Evolutionary conservation across 805 yeast genomes (phyloP).

Genomic region (Myxozyma vanderwaltii): DNA sequence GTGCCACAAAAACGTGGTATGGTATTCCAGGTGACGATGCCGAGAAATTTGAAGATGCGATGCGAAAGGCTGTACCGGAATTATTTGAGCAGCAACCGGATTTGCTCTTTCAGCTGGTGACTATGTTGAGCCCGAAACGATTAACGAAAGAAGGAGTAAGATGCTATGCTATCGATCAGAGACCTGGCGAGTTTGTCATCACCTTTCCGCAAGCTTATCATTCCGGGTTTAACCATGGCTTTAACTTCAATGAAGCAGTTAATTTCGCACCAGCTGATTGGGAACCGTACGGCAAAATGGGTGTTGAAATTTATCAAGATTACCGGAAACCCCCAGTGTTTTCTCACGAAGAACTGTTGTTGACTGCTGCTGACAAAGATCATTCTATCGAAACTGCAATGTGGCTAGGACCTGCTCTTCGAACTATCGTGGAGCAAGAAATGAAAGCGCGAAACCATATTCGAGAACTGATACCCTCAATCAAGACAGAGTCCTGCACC

Average conservation of each 20-base stretch:
- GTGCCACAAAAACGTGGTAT: conserved; percentile 91
- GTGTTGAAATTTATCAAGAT: conserved; percentile 39
- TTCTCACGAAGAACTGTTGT: conserved; percentile 43
- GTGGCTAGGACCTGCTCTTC: conserved; percentile 36
- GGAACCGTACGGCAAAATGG: conserved; percentile 42
- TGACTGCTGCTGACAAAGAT: conserved; percentile 32
- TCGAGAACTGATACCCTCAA: conserved; percentile 11
- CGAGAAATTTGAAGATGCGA: conserved; percentile 62
- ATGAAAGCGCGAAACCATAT: conserved; percentile 15
- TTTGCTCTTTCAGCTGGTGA: conserved; percentile 79
- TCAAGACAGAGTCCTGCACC: neutral
- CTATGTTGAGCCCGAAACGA: conserved; percentile 72
- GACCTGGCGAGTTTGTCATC: conserved; percentile 77
- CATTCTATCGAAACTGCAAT: conserved; percentile 32
- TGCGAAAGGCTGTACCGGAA: conserved; percentile 73
- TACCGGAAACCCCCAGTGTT: conserved; percentile 42
- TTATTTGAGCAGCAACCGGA: conserved; percentile 83
- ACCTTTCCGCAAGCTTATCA: conserved; percentile 91
- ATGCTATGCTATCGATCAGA: conserved; percentile 64
- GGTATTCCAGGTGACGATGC: conserved; percentile 76
- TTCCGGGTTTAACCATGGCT: conserved; percentile 87
- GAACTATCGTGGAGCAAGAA: conserved; percentile 25
- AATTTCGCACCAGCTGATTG: conserved; percentile 48
- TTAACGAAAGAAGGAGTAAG: conserved; percentile 50
- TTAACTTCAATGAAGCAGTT: conserved; percentile 54